Base-by-base conservation (phyloP, 225 moss, liverwort and hornwort genomes). In the Marchantia polymorpha region DNA sequence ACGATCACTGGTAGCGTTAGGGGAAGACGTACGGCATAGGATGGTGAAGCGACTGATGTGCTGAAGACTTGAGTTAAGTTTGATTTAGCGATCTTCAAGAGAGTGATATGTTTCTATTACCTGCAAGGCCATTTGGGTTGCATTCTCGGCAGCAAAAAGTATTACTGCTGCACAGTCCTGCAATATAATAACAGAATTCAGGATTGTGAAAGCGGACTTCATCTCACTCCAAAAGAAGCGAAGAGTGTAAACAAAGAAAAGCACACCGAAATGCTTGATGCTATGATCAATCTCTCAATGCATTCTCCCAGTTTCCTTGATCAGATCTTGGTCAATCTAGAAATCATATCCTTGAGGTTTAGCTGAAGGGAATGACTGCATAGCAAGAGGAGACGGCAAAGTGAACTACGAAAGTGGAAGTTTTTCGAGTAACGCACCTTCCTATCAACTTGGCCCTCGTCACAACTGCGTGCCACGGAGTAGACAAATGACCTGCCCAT, bases 41-140 rank as follows among this genome's bases (percentile, higher is more conserved):
- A 39, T 39, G 39, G 39, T 39, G 39, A 39, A 39, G 39, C 39
- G 39, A 39, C 39, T 39, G 5, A 39, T 39, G 39, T 39, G 39
- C 39, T 39, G 3, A 39, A 39, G 39, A 39, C 39, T 39, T 39
- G 39, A 39, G 3, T 13, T 17, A 69, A 26, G 15, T 14, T 65
- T 20, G 26, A 13, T 19, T 47, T 47, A 70, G 9, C 20, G n/a
- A 19, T n/a, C 49, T 71, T 49, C 22, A 50, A 71, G 22, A n/a
- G 20, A 20, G 4, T 12, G 11, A 46, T 0, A 50, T 23, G 31
- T 6, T 50, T 39, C 4, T 13, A 49, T 0, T 75, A 95, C 99
- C 91, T 99, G 99, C 65, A 99, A 87, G 50, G 99, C 95, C 89
- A 95, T 93, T 85, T 99, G 99, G 77, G 99, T 99, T 77, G 95